phyloP scores from a whole-genome alignment of 768 basidiomycete species.

The Hirschioporus abietinus region DNA sequence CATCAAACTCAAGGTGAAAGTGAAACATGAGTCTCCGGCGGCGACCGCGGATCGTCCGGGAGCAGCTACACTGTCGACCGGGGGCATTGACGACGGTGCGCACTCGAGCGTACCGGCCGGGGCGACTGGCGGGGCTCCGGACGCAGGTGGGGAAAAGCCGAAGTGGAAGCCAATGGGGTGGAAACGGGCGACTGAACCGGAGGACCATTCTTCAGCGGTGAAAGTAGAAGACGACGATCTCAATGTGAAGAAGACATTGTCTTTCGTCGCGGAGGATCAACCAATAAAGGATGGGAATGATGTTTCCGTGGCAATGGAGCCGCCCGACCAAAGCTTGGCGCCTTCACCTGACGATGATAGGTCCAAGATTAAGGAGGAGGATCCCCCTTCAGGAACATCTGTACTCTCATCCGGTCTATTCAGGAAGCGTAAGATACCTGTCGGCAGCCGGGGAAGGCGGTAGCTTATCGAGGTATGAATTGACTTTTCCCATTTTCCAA shows the following conservation, averaged over 20 bases:
- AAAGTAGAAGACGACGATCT: not conserved
- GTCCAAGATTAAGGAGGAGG: conserved; percentile 8
- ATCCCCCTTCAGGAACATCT: conserved; percentile 4
- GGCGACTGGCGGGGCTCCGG: conserved; percentile 3
- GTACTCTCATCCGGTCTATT: conserved; percentile 19
- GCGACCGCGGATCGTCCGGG: conserved; percentile 8
- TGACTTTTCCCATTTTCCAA: not conserved
- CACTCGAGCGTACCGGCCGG: conserved; percentile 8
- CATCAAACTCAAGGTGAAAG: conserved; percentile 53
- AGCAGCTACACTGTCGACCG: not conserved
- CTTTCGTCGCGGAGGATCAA: conserved; percentile 5
- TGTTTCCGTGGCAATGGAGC: not conserved
- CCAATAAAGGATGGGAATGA: not conserved
- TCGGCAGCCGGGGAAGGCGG: conserved; percentile 19
- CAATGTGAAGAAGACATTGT: conserved; percentile 4
- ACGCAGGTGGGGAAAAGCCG: conserved; percentile 15
- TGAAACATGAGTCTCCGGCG: conserved; percentile 34
- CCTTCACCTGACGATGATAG: conserved; percentile 3
- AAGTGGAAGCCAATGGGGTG: conserved; percentile 35
- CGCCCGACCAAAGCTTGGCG: conserved; percentile 2
- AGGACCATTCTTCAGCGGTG: not conserved
- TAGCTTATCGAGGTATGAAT: conserved; percentile 3
- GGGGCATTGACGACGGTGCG: not conserved
- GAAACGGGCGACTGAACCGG: conserved; percentile 18
- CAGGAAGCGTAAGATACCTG: conserved; percentile 28